Evolutionary conservation across 805 yeast genomes (phyloP), one percentile per base, ranked within the genome.

Genomic region (Cyberlindnera maritima): DNA sequence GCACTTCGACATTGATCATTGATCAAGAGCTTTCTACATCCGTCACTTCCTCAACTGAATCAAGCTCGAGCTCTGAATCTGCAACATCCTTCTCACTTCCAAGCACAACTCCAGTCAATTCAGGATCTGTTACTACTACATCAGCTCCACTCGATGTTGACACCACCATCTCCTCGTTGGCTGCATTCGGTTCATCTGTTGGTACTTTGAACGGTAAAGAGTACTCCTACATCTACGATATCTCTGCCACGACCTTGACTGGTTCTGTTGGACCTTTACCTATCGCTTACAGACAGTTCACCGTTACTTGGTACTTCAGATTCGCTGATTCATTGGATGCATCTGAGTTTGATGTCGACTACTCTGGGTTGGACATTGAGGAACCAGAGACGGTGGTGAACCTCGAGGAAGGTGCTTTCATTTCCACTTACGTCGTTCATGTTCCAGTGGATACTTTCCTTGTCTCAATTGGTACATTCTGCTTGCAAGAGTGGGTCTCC

Each of bases 301-400:
- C 55, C 20, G 17, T 55, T 23, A 50, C 55, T 9, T 55, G 58
- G 58, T 48, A 39, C 47, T 52, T 54, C 29, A 19, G 43, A 25
- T 54, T 54, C 41, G 36, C 37, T 12, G 49, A 49, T 19, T 23
- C 40, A 1, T 4, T 48, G 13, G 37, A 48, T 37, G 57, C 55
- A 14, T n/a, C 42, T 23, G 49, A 39, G 7, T 55, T 55, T 44
- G 26, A 34, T 13, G 46, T 42, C 17, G 41, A 38, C 29, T 17
- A 26, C n/a, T 17, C 38, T 13, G 59, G 54, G 17, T 8, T 35
- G 1, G 28, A 39, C 12, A 31, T 55, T 11, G 5, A 31, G 6
- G 32, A 46, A 32, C 15, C 47, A 10, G 20, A 20, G 4, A 57
- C 53, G 32, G 39, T 13, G 5, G 56, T 48, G 12, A 55, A 55